These are phyloP conservation scores for Trichothecium roseum DNA, from an alignment of 2,329 filamentous ascomycete genomes.

Conservation along the genomic window DNA sequence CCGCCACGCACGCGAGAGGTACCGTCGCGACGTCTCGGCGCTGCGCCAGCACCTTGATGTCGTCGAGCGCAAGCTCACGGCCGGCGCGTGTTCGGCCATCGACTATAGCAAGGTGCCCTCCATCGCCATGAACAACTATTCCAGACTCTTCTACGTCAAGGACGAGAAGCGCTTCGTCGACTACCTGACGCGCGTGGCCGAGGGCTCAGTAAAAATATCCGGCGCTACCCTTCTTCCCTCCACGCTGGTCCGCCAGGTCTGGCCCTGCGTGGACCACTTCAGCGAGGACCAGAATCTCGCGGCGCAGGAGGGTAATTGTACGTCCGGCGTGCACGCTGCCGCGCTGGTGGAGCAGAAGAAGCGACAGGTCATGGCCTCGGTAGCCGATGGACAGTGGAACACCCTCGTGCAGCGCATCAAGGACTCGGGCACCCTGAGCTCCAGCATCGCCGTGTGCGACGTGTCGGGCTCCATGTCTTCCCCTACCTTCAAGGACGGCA, in stretches of 20 bases:
- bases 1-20: constrained; percentile 40
- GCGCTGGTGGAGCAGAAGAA: constrained; percentile 19
- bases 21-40: constrained; percentile 38
- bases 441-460: constrained; percentile 46
- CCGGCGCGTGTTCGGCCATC: constrained; percentile 36
- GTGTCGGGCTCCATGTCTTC: constrained; percentile 42
- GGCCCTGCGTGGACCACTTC: not conserved
- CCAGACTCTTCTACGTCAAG: constrained; percentile 35
- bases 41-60: constrained; percentile 42
- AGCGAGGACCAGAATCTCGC: constrained; percentile 4
- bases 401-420: constrained; percentile 45
- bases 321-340: too few species aligned
- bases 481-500: constrained; percentile 31
- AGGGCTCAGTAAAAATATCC: constrained; percentile 39
- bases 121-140: constrained; percentile 44
- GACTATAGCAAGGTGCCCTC: constrained; percentile 47
- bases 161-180: constrained; percentile 36
- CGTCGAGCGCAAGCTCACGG: constrained; percentile 41
- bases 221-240: constrained; percentile 45
- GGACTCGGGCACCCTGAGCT: constrained; percentile 40
- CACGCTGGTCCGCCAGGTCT: constrained; percentile 24
- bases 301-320: constrained; percentile 5
- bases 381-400: constrained; percentile 43
- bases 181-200: constrained; percentile 38
- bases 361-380: constrained; percentile 20